Base-by-base conservation (phyloP, 257 asterid genomes). In the Ocimum tenuiflorum region DNA sequence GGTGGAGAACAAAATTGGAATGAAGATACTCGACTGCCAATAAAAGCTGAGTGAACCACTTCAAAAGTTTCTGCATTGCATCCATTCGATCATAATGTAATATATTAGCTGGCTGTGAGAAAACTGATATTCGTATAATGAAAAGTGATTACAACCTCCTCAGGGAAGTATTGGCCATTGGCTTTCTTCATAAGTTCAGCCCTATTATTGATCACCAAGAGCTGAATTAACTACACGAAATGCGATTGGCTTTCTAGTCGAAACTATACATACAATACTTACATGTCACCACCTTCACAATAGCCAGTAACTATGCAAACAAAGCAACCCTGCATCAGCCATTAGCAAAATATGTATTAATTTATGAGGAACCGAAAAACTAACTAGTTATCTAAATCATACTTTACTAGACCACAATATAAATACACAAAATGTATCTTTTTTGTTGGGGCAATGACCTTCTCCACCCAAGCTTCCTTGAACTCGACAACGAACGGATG, bases 401-500 rank as follows among this genome's bases (percentile, higher is more conserved):
- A 19, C 8, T 27, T 27, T 27, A 2, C 49, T 0, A n/a, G 65
- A 73, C 38, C 42, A 29, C 41, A 65, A n/a, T 24, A 29, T 38
- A 18, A 2, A 27, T n/a, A n/a, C n/a, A 27, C 5, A 47, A 29
- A 53, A 55, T 47, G 45, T 9, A 46, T 13, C 17, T 41, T 50
- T 7, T 36, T 7, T 36, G 60, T 46, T 54, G 0, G 31, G 68
- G 50, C 3, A 58, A 77, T 76, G 65, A 91, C 99, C 99, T 94
- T 94, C 84, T 94, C 99, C 42, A 94, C 99, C 99, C 99, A 94
- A 53, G 99, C 99, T 83, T 94, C 99, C 83, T 94, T 94, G 77
- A 76, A 94, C 80, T 90, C 97, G 47, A 94, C 94, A 60, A 88
- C 88, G 80, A 83, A 94, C 0, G 92, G 99, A 57, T 94, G 99